Conservation (phyloP, 148 eudicot genomes). For the Agrostemma githago region DNA sequence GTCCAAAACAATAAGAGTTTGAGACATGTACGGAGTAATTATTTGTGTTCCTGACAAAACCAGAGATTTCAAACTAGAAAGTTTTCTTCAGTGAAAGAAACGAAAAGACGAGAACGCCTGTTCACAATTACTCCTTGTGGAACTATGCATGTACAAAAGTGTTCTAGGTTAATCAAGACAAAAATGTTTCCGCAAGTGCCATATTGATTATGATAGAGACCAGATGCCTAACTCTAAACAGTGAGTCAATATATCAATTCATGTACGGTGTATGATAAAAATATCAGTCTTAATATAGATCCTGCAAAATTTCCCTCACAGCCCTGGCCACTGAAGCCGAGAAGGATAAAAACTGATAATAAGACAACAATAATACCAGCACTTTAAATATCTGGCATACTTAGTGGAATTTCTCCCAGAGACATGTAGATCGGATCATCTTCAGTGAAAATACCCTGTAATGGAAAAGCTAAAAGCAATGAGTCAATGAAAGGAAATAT, state of each 20-base stretch:
- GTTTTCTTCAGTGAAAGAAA: not conserved
- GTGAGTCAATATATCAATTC: not conserved
- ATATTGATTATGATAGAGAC: not conserved
- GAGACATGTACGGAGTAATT: not conserved
- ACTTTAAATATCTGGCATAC: conserved; percentile 57
- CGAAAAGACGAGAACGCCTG: not conserved
- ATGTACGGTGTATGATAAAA: not conserved
- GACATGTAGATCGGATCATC: conserved; percentile 92
- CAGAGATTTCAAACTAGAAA: not conserved
- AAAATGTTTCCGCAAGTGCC: not conserved
- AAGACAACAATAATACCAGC: conserved; percentile 37
- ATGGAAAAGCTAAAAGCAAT: conserved; percentile 10
- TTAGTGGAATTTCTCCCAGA: conserved; percentile 87
- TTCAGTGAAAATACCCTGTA: conserved; percentile 82
- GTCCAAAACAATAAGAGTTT: not conserved
- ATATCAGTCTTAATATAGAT: not conserved
- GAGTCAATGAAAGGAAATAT: conserved; percentile 13
- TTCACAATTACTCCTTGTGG: too few relatives aligned
- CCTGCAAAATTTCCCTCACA: not conserved
- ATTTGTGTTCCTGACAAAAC: not conserved
- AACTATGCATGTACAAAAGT: not conserved
- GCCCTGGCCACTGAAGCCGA: not conserved
- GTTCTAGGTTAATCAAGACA: not conserved
- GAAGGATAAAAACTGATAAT: conserved; percentile 22
- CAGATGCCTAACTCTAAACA: not conserved